phyloP scores from a whole-genome alignment of 331 rosid species.

The Quercus lobata region DNA sequence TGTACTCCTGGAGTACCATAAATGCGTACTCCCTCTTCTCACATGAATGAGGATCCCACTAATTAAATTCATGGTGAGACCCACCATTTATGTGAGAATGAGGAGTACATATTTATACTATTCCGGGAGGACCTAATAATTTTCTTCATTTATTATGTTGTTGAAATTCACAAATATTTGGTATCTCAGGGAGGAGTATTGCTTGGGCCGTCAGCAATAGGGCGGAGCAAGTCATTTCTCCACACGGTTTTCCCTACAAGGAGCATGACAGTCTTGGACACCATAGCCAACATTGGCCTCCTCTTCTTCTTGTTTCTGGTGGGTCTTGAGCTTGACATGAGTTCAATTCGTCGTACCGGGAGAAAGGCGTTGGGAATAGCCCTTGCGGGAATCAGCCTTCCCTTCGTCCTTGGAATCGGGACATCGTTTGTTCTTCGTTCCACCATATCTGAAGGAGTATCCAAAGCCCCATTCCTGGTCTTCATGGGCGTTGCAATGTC shows the following conservation, averaged over 20 bases:
- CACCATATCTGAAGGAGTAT: conserved; percentile 47
- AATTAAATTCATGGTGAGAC: no score
- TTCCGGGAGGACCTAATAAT: no score
- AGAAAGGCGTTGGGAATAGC: conserved; percentile 55
- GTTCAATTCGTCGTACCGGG: conserved; percentile 52
- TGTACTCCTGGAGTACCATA: no score
- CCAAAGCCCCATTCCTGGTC: conserved; percentile 44
- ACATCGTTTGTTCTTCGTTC: conserved; percentile 48
- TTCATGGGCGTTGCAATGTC: conserved; percentile 90
- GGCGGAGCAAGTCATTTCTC: conserved; percentile 37
- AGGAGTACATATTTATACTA: no score
- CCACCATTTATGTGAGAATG: no score
- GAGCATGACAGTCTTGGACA: conserved; percentile 60
- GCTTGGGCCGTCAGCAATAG: conserved; percentile 75
- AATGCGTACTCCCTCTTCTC: no score
- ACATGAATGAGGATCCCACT: rapidly evolving
- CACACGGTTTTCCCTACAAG: conserved; percentile 48
- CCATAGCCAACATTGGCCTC: conserved; percentile 72
- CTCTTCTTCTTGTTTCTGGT: conserved; percentile 65
- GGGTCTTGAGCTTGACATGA: conserved; percentile 67
- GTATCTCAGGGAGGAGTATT: conserved; percentile 48
- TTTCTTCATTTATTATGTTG: no score
- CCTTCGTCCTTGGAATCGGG: conserved; percentile 61
- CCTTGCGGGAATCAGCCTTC: conserved; percentile 51
- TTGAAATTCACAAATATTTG: no score